A percentile compares a stretch with the other conserved stretches of the same genome.
These are phyloP conservation scores for Cercospora canescens DNA, from an alignment of 2,329 filamentous ascomycete genomes.

Conservation along the genomic window DNA sequence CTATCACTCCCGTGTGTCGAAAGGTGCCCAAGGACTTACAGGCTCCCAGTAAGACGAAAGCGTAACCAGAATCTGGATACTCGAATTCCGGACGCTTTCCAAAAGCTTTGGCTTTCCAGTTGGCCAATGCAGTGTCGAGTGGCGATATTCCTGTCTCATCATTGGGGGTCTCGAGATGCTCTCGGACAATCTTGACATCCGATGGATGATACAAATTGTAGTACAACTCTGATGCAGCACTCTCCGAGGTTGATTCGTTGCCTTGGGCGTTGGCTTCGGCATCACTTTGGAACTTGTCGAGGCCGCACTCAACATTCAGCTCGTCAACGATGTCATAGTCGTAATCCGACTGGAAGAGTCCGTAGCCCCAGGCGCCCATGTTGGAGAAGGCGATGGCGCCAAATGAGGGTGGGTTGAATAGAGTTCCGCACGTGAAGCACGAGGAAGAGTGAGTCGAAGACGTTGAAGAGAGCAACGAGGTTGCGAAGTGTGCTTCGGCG, in stretches of 20 bases:
- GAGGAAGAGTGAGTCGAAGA: background rate
- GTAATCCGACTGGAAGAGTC: constrained; percentile 22
- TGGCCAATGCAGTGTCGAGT: background rate
- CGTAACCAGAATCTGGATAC: background rate
- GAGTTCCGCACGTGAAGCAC: background rate
- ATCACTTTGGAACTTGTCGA: background rate
- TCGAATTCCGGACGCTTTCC: background rate
- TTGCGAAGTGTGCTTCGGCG: background rate
- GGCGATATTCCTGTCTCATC: background rate
- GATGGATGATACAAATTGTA: background rate
- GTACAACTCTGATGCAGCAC: background rate
- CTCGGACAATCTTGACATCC: background rate
- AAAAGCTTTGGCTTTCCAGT: background rate
- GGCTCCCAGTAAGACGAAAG: constrained; percentile 1
- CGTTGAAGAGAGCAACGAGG: background rate
- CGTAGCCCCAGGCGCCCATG: constrained; percentile 21
- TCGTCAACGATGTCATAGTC: constrained; percentile 10
- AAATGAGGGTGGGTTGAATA: background rate
- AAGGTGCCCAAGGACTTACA: no score
- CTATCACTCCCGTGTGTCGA: no score
- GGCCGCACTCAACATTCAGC: background rate
- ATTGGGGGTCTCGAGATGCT: constrained; percentile 2
- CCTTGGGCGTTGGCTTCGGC: background rate
- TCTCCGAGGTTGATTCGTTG: background rate
- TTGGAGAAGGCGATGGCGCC: background rate